phyloP scores from a whole-genome alignment of 805 yeast genomes.

The Kurtzmaniella fragi region DNA sequence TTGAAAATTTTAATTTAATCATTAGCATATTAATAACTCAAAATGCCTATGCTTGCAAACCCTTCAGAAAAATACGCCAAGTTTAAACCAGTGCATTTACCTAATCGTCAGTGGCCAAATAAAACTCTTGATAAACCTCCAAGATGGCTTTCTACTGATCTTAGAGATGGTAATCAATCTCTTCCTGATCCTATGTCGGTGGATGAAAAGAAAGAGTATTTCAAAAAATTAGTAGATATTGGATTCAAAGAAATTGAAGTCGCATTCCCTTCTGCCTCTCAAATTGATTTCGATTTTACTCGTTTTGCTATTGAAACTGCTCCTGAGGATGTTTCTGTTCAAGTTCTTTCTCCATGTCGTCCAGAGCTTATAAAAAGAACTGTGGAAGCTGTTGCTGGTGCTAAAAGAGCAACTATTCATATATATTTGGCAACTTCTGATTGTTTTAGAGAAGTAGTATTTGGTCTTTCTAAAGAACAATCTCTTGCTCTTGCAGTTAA shows the following conservation, averaged over 20 bases:
- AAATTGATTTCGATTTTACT: conserved; percentile 78
- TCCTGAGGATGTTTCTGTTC: conserved; percentile 70
- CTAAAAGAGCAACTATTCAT: conserved; percentile 67
- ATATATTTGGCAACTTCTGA: conserved; percentile 75
- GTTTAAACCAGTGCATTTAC: conserved; percentile 49
- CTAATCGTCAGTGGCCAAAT: conserved; percentile 69
- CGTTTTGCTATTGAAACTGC: conserved; percentile 74
- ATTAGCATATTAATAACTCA: background rate
- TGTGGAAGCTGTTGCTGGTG: conserved; percentile 68
- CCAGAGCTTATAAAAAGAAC: conserved; percentile 71
- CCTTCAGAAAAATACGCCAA: conserved; percentile 61
- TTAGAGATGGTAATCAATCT: conserved; percentile 79
- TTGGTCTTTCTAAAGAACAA: conserved; percentile 64
- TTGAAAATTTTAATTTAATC: no score
- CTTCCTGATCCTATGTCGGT: conserved; percentile 80
- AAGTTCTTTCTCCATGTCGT: conserved; percentile 73
- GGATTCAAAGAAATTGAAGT: conserved; percentile 83
- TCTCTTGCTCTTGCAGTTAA: conserved; percentile 66
- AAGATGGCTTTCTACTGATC: conserved; percentile 75
- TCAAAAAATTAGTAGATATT: conserved; percentile 63
- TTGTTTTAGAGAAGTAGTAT: conserved; percentile 69
- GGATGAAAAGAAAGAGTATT: conserved; percentile 67
- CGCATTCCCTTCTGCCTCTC: conserved; percentile 77
- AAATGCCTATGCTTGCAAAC: conserved; percentile 55
- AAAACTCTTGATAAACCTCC: conserved; percentile 66